Conservation (phyloP, 2,329 filamentous ascomycete genomes). For the Leptographium wingfieldii region DNA sequence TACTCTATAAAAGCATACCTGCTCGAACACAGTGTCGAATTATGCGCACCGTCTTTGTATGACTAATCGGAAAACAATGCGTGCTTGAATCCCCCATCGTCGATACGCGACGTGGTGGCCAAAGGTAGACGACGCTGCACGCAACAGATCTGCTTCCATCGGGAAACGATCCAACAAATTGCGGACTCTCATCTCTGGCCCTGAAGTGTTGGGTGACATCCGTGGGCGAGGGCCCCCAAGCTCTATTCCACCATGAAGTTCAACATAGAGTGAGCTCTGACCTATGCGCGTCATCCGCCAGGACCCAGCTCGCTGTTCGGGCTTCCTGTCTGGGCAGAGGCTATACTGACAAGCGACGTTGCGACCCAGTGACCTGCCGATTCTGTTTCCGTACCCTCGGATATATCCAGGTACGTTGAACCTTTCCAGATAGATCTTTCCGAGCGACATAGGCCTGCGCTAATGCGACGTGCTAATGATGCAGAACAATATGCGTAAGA, state of each 20-base stretch:
- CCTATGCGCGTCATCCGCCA: neutral
- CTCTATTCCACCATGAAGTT: slow-evolving; percentile 31
- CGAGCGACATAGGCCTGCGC: neutral
- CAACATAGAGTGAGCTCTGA: slow-evolving; percentile 32
- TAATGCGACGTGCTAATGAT: neutral
- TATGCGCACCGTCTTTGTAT: neutral
- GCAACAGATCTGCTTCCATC: neutral
- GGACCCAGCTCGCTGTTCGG: neutral
- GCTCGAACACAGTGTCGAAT: no score
- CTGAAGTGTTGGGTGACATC: neutral
- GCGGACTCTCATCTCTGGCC: neutral
- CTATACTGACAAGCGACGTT: neutral
- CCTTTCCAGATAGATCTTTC: neutral
- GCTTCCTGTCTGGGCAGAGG: neutral
- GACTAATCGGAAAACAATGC: neutral
- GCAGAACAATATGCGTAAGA: slow-evolving; percentile 38
- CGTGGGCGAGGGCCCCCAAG: neutral
- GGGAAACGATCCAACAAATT: neutral
- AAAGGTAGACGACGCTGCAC: neutral
- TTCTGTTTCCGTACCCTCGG: slow-evolving; percentile 44
- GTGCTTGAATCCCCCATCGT: neutral
- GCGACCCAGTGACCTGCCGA: slow-evolving; percentile 33
- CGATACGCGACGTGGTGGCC: neutral
- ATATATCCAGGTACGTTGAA: slow-evolving; percentile 28
- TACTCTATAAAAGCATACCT: no score